These are phyloP conservation scores for Allium fistulosum DNA, from an alignment of 106 monocot genomes.

Conservation along the genomic window DNA sequence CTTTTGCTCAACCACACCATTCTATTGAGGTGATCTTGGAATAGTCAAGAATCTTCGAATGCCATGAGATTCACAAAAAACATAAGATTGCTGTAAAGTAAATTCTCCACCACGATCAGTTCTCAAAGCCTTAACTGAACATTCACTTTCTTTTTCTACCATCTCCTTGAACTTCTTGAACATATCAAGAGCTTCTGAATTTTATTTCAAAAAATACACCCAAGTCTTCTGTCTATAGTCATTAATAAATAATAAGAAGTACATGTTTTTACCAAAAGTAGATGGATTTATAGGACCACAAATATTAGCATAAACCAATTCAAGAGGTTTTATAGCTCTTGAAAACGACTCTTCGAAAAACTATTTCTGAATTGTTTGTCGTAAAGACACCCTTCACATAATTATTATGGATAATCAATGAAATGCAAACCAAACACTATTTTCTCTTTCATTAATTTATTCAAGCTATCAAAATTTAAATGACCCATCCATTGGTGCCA, in stretches of 20 bases:
- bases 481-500: slow-evolving; percentile 12
- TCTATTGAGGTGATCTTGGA: neutral
- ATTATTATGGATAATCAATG: neutral
- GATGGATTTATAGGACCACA: neutral
- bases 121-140: neutral
- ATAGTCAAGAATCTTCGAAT: neutral
- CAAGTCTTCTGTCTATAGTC: slow-evolving; percentile 2
- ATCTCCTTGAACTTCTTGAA: slow-evolving; percentile 5
- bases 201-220: neutral
- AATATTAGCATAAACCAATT: slow-evolving; percentile 1
- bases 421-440: neutral
- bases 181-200: neutral
- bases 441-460: neutral
- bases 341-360: neutral
- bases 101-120: slow-evolving; percentile 3
- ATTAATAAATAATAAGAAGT: slow-evolving; percentile 15
- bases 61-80: neutral
- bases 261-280: neutral
- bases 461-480: neutral
- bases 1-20: neutral
- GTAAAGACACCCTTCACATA: neutral
- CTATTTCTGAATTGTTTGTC: neutral
- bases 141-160: neutral
- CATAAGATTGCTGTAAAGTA: neutral
- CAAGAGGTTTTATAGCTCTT: neutral